These are phyloP conservation scores for Corymbia maculata DNA, from an alignment of 345 rosid genomes.

Conservation along the genomic window DNA sequence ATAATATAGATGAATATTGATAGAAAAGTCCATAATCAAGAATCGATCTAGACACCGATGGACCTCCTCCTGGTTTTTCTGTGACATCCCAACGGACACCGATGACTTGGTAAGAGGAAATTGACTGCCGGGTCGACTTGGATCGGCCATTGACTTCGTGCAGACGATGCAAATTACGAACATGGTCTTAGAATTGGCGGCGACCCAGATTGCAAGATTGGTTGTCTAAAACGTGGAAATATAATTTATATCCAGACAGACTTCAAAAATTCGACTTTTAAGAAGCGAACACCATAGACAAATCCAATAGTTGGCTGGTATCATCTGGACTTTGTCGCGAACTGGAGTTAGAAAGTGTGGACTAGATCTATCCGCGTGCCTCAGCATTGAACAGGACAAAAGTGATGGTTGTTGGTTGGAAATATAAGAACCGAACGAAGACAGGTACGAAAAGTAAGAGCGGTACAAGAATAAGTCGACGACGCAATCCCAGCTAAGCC, in stretches of 20 bases:
- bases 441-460: neutral
- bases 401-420: neutral
- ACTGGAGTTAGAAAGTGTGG: neutral
- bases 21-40: neutral
- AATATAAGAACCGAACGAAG: neutral
- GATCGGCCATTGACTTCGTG: neutral
- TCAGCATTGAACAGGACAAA: neutral
- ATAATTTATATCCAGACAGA: neutral
- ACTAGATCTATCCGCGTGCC: neutral
- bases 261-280: neutral
- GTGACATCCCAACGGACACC: neutral
- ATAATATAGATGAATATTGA: neutral
- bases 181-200: neutral
- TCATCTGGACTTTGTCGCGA: neutral
- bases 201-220: neutral
- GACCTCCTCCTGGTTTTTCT: neutral
- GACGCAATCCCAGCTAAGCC: neutral
- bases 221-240: neutral
- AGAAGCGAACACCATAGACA: neutral
- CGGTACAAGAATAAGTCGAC: neutral
- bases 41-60: neutral
- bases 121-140: neutral
- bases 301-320: neutral
- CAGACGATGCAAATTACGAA: neutral
- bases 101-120: neutral